phyloP scores from a whole-genome alignment of 1,284 basidiomycete species.

The Gymnopus androsaceus region DNA sequence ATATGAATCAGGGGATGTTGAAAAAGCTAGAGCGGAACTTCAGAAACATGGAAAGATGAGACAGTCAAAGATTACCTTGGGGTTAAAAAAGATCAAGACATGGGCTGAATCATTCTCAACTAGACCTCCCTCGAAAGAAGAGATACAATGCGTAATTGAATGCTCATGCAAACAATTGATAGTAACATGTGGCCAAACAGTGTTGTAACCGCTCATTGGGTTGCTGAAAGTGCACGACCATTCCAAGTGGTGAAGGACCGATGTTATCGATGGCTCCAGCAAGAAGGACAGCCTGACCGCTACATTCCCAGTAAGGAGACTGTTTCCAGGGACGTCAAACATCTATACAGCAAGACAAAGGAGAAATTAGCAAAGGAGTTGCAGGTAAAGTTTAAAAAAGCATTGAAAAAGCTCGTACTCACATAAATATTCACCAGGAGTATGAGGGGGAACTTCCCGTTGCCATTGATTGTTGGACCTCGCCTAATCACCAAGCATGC shows the following conservation, averaged over 20 bases:
- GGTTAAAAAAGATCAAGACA: background rate
- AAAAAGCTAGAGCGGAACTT: background rate
- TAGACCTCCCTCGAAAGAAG: background rate
- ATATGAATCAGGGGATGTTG: background rate
- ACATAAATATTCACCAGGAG: background rate
- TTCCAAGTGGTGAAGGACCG: background rate
- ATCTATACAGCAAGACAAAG: background rate
- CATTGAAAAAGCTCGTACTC: background rate
- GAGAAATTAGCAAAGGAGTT: background rate
- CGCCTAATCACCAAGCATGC: background rate
- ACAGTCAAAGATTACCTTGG: background rate
- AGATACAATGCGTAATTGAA: background rate
- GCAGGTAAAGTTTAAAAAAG: background rate
- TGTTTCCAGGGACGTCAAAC: background rate
- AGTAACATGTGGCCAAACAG: background rate
- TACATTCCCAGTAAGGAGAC: background rate
- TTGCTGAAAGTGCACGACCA: background rate
- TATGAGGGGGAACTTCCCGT: background rate
- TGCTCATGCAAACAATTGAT: background rate
- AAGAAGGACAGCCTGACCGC: background rate
- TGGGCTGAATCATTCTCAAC: background rate
- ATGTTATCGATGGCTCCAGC: background rate
- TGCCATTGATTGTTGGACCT: too few relatives aligned
- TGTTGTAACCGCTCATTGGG: background rate
- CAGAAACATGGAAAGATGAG: background rate